Evolutionary conservation across 2,329 filamentous ascomycete species (phyloP).

Genomic region (Penicillium hordei): DNA sequence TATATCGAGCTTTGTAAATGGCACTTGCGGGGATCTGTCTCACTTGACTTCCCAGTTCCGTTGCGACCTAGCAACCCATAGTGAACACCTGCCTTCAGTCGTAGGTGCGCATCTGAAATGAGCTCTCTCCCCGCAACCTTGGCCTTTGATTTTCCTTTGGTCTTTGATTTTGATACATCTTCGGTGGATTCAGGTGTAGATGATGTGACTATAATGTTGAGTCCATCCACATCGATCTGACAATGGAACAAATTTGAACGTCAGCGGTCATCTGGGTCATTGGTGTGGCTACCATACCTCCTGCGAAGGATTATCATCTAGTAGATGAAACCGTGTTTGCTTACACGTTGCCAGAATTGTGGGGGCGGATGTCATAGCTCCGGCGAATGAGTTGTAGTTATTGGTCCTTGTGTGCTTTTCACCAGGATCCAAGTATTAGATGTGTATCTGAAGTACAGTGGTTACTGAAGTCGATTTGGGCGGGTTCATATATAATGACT

Average conservation of each 20-base stretch:
- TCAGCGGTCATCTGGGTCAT: neutral
- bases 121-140: constrained; percentile 61
- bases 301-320: constrained; percentile 52
- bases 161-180: constrained; percentile 27
- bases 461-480: neutral
- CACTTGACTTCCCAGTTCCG: constrained; percentile 79
- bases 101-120: constrained; percentile 66
- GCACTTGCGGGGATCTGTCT: constrained; percentile 2
- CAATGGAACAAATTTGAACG: neutral
- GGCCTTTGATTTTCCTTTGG: constrained; percentile 50
- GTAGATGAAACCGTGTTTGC: constrained; percentile 65
- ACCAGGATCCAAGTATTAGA: neutral
- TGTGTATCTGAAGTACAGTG: neutral
- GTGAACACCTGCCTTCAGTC: constrained; percentile 68
- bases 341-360: constrained; percentile 62
- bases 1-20: neutral
- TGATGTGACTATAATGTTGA: constrained; percentile 66
- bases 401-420: neutral
- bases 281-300: constrained; percentile 47
- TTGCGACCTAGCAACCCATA: constrained; percentile 81
- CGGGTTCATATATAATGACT: neutral
- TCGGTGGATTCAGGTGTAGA: constrained; percentile 22
- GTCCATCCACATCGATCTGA: constrained; percentile 68
- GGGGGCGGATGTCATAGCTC: constrained; percentile 19
- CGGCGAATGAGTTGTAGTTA: too few relatives aligned